phyloP scores from a whole-genome alignment of 306 rosid species.

The Castanopsis chinensis region DNA sequence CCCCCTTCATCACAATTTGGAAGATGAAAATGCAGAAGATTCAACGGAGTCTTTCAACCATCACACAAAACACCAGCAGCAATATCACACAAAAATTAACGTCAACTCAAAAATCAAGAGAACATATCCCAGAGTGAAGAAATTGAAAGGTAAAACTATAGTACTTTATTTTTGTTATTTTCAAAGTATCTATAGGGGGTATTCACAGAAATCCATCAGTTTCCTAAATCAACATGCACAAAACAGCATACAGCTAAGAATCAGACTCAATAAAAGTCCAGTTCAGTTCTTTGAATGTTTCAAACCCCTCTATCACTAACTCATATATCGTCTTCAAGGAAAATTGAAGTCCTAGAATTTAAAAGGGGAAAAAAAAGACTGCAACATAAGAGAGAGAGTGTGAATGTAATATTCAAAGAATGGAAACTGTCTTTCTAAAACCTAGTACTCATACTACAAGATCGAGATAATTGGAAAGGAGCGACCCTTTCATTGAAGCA shows the following conservation, averaged over 20 bases:
- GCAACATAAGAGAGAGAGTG: constrained; percentile 7
- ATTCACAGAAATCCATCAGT: constrained; percentile 16
- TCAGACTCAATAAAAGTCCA: constrained; percentile 5
- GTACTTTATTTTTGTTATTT: not conserved
- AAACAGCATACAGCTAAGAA: constrained; percentile 20
- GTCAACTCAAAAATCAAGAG: too few relatives aligned
- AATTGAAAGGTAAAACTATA: too few relatives aligned
- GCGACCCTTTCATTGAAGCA: constrained; percentile 30
- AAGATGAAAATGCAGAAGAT: too few relatives aligned
- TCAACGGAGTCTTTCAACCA: too few relatives aligned
- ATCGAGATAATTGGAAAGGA: constrained; percentile 37
- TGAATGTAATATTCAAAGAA: constrained; percentile 26
- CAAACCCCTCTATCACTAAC: not conserved
- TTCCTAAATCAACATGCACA: constrained; percentile 22
- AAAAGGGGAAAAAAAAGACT: not conserved
- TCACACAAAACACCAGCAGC: too few relatives aligned
- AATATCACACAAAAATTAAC: too few relatives aligned
- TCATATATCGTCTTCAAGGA: not conserved
- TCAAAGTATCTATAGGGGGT: constrained; percentile 17
- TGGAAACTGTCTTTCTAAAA: constrained; percentile 22
- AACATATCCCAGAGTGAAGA: too few relatives aligned
- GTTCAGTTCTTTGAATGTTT: constrained; percentile 2
- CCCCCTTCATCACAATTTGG: too few relatives aligned
- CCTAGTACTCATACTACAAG: constrained; percentile 35
- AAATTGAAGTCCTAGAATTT: not conserved